Evolutionary conservation across 805 yeast species (phyloP).

Genomic region (Naumovozyma dairenensis): DNA sequence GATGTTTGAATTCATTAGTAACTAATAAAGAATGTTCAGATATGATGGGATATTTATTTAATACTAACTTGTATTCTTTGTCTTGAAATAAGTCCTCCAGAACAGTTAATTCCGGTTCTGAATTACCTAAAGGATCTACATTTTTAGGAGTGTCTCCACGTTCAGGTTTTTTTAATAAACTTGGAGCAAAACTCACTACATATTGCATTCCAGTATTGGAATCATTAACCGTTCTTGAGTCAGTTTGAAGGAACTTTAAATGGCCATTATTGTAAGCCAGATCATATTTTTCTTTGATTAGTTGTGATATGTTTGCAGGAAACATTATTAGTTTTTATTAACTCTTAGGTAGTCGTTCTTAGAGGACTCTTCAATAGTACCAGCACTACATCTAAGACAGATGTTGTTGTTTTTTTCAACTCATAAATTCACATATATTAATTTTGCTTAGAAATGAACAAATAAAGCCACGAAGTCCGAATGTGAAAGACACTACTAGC

Average conservation of each 20-base stretch:
- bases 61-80: slow-evolving; percentile 45
- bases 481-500: too few species aligned
- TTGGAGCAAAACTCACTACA: slow-evolving; percentile 26
- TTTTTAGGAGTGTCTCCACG: slow-evolving; percentile 25
- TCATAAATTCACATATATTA: too few species aligned
- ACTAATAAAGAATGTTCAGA: slow-evolving; percentile 71
- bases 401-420: too few species aligned
- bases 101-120: slow-evolving; percentile 70
- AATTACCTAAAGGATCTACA: slow-evolving; percentile 66
- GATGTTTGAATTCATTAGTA: slow-evolving; percentile 65
- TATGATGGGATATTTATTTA: slow-evolving; percentile 81
- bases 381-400: too few species aligned
- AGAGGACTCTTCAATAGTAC: too few species aligned
- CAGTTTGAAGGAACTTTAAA: slow-evolving; percentile 43
- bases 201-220: slow-evolving; percentile 26
- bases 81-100: slow-evolving; percentile 39
- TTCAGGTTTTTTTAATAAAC: slow-evolving; percentile 32
- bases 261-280: slow-evolving; percentile 37
- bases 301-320: slow-evolving; percentile 33
- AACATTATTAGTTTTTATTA: too few species aligned
- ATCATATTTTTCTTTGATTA: slow-evolving; percentile 34
- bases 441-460: too few species aligned
- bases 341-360: too few species aligned
- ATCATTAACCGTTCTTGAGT: slow-evolving; percentile 25
- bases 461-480: too few species aligned